Conservation (phyloP, 2,329 filamentous ascomycete genomes). For the Fusarium sacchari region DNA sequence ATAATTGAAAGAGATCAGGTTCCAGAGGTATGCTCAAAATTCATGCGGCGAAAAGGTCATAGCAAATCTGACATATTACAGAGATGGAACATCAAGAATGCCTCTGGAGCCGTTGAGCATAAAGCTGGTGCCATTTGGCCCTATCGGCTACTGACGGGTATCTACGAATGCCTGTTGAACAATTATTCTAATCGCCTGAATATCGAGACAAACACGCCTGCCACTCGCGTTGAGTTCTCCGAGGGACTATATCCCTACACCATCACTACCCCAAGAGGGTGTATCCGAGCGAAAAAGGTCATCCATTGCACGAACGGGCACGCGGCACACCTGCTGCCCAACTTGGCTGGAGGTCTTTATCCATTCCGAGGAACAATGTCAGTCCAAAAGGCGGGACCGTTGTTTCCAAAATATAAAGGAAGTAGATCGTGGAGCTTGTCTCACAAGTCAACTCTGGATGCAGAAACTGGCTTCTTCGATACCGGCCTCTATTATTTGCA, state of each 20-base stretch:
- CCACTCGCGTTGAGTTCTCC: neutral
- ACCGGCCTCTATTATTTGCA: conserved; percentile 37
- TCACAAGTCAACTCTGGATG: conserved; percentile 53
- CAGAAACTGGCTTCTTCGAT: conserved; percentile 55
- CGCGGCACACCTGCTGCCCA: conserved; percentile 60
- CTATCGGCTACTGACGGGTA: conserved; percentile 56
- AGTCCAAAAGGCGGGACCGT: conserved; percentile 53
- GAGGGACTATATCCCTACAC: conserved; percentile 46
- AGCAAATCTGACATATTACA: neutral
- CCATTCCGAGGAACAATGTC: conserved; percentile 59
- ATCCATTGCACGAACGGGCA: conserved; percentile 68
- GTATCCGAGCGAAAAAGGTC: conserved; percentile 57
- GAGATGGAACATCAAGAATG: conserved; percentile 39
- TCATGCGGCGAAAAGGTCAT: no score
- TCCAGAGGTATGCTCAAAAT: neutral
- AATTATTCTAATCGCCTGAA: conserved; percentile 44
- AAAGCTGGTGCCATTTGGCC: conserved; percentile 59
- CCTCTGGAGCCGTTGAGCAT: conserved; percentile 52
- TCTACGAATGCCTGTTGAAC: conserved; percentile 52
- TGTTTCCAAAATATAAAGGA: conserved; percentile 41
- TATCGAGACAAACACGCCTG: conserved; percentile 52
- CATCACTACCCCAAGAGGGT: conserved; percentile 57
- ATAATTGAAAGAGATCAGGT: neutral
- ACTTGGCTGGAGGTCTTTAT: conserved; percentile 55
- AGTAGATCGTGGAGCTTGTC: conserved; percentile 59